Evolutionary conservation across 1,284 basidiomycete species (phyloP).

Genomic region (Tilletia caries): DNA sequence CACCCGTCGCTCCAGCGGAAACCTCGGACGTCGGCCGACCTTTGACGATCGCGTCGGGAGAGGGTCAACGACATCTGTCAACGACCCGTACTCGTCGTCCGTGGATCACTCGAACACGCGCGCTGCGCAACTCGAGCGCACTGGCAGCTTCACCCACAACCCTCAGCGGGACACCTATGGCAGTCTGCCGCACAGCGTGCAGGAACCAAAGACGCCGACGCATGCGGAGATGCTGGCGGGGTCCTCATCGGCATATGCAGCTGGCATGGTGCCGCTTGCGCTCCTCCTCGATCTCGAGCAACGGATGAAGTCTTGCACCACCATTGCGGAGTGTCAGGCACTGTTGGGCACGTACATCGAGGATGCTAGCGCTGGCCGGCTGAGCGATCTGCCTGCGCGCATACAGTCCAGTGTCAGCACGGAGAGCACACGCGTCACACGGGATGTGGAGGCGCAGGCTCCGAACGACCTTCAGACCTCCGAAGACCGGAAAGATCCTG

Average conservation of each 20-base stretch:
- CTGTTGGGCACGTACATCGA: conserved; percentile 32
- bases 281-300: conserved; percentile 34
- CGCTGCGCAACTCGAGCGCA: conserved; percentile 19
- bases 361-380: conserved; percentile 12
- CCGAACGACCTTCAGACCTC: not conserved
- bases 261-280: conserved; percentile 12
- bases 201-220: conserved; percentile 13
- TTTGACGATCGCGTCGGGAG: not conserved
- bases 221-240: conserved; percentile 3
- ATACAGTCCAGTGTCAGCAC: conserved; percentile 2
- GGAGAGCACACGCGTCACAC: conserved; percentile 8
- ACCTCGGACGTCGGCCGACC: conserved; percentile 18
- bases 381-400: conserved; percentile 13
- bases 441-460: not conserved
- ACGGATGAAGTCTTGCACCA: conserved; percentile 32
- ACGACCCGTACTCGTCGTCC: conserved; percentile 18
- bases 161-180: conserved; percentile 19
- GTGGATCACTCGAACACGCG: conserved; percentile 5
- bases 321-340: conserved; percentile 39
- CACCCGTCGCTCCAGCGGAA: conserved; percentile 29
- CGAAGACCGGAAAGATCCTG: not conserved
- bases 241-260: conserved; percentile 13
- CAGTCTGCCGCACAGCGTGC: not conserved
- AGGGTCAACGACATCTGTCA: conserved; percentile 25
- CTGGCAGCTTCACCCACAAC: conserved; percentile 16